Base-by-base conservation (phyloP, 169 alveolate genomes). In the Besnoitia besnoiti region DNA sequence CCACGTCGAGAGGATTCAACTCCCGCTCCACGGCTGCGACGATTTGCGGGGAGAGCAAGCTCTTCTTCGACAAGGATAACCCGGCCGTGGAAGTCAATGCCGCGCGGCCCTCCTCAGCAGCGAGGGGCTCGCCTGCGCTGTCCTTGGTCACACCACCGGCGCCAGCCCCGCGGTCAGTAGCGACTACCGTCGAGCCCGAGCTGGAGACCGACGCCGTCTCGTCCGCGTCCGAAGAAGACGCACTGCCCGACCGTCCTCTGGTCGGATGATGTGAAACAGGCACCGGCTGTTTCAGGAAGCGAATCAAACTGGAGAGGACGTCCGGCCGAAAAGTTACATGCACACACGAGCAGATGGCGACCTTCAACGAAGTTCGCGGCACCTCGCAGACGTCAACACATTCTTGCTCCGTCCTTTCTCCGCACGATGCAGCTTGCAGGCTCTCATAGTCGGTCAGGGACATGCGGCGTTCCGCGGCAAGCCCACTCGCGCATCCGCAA, bases 11-110 rank as follows among this genome's bases (percentile, higher is more conserved):
- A 14, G 87, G 87, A 77, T 77, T 77, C 61, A 77, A 35, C 33
- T 77, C 87, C 19, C 61, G 59, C 87, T 77, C 87, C 30, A 77
- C 59, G 61, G 87, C 87, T 27, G 49, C 55, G 19, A 37, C 61
- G 8, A 8, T 39, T 10, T 51, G 59, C 19, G 61, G 35, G 5
- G 61, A 21, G 24, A 73, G 46, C 39, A 73, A 4, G 16, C 8
- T 8, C 67, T 55, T 49, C 59, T 49, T n/a, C 67, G 24, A 19
- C 33, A 55, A 55, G 67, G n/a, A n/a, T n/a, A n/a, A n/a, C n/a
- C n/a, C 67, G 67, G 67, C 67, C 67, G 67, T 16, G 24, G 67
- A 37, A n/a, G 47, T 24, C 82, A 42, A 10, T 16, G 12, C 46
- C 40, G 82, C 82, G 16, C 82, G 44, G 82, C 46, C n/a, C 27